A percentile compares a stretch with the other conserved stretches of the same genome.
Conservation (phyloP, 352 stramenopile species). For the Globisporangium barbulae region DNA sequence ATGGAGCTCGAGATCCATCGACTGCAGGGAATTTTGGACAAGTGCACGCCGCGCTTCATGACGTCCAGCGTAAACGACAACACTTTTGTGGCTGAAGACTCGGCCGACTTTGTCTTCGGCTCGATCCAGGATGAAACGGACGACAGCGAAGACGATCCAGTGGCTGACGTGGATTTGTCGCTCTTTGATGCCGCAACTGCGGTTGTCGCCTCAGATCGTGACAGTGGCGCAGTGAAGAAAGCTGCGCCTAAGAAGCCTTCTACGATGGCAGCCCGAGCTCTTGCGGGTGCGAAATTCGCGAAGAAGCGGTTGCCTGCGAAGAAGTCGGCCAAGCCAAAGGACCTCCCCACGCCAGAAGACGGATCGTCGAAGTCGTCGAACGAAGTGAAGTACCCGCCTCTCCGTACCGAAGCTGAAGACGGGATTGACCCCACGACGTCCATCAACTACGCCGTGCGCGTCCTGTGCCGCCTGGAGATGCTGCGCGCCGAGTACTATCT, state of each 20-base stretch:
- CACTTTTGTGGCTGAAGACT: conserved; percentile 47
- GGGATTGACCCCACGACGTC: conserved; percentile 47
- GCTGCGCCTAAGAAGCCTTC: conserved; percentile 46
- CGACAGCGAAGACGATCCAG: conserved; percentile 27
- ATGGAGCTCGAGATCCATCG: conserved; percentile 83
- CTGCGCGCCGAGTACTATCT: conserved; percentile 77
- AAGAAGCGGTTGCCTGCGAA: conserved; percentile 45
- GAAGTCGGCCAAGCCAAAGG: conserved; percentile 34
- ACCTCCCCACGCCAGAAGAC: conserved; percentile 41
- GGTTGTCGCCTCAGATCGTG: conserved; percentile 18
- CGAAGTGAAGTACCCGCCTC: conserved; percentile 60
- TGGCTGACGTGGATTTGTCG: background rate
- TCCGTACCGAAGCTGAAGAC: conserved; percentile 67
- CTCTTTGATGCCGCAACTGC: conserved; percentile 19
- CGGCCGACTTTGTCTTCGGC: conserved; percentile 45
- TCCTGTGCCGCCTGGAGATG: conserved; percentile 72
- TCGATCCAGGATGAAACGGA: conserved; percentile 41
- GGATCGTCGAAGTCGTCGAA: conserved; percentile 1
- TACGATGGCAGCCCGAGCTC: conserved; percentile 52
- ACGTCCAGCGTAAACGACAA: conserved; percentile 26
- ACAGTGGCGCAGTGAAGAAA: conserved; percentile 13
- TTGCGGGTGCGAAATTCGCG: conserved; percentile 48
- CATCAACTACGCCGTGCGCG: conserved; percentile 52
- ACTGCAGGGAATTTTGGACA: conserved; percentile 58
- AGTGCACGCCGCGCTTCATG: conserved; percentile 41